Base-by-base conservation (phyloP, 208 protist species). In the Acanthamoeba pearcei region DNA sequence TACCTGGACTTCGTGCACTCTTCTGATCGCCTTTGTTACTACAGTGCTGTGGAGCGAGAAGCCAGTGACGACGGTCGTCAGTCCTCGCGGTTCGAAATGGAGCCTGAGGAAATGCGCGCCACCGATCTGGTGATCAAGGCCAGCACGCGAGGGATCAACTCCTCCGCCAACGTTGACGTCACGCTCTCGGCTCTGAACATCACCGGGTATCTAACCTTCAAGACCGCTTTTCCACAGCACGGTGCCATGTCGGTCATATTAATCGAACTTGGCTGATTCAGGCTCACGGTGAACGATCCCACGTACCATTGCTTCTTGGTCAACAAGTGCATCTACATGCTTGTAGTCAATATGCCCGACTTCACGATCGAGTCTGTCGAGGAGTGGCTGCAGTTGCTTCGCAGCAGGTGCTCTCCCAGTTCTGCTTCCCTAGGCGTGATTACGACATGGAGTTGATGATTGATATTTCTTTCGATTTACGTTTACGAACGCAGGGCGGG, bases 321-420 rank as follows among this genome's bases (percentile, higher is more conserved):
- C 60, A 92, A 74, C 66, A 70, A 78, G 35, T 78, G 64, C 49
- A 46, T 92, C 57, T 92, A 92, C 49, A 32, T 92, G 35, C 66
- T 92, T 10, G 86, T 76, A 10, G 19, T 92, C 66, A 92, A 92
- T 62, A n/a, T 92, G 86, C 19, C 66, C 35, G 29, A 42, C 22
- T 78, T 92, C 64, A 92, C 57, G 17, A 29, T 57, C 49, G 64
- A 92, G 29, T 78, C 57, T 6, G 42, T 92, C 29, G 86, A 92
- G 60, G 17, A 76, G 29, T 92, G 86, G 86, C 53, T 92, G 35
- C 57, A 92, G 86, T 27, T 92, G 13, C 57, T 92, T 53, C 53
- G 49, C 53, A 78, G 86, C 62, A 32, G 86, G 86, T 92, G 1
- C 1, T 42, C 1, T 17, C 57, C 42, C 29, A 42, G 0, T 35